Conservation (phyloP, 768 basidiomycete genomes). For the Serendipita sp. region DNA sequence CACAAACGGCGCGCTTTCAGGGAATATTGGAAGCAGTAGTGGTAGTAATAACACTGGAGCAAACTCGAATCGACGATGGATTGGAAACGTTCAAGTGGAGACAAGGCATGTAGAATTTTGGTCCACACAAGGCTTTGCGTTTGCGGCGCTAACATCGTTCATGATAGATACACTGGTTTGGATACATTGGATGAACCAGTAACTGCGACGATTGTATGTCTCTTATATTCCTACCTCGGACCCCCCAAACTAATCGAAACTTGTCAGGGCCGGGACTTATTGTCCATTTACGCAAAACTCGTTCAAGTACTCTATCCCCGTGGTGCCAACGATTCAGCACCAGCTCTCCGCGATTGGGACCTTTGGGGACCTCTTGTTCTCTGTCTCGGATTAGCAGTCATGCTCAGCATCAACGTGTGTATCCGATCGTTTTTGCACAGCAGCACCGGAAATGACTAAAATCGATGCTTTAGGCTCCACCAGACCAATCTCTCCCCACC, state of each 20-base stretch:
- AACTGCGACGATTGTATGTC: conserved; percentile 69
- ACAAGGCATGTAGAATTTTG: conserved; percentile 41
- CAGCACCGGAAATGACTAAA: background rate
- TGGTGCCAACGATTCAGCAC: conserved; percentile 48
- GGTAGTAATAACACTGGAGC: conserved; percentile 19
- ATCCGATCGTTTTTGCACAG: background rate
- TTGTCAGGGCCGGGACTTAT: conserved; percentile 65
- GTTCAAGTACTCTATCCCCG: conserved; percentile 86
- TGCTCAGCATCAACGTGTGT: conserved; percentile 70
- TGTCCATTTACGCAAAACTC: conserved; percentile 84
- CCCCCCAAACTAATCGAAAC: background rate
- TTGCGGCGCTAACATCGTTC: background rate
- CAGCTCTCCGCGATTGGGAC: conserved; percentile 94
- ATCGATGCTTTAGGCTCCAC: conserved; percentile 48
- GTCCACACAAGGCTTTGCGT: background rate
- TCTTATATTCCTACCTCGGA: conserved; percentile 5
- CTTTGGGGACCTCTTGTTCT: conserved; percentile 89
- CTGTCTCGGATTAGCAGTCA: conserved; percentile 61
- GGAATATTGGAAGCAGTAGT: conserved; percentile 42
- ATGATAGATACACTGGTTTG: conserved; percentile 50
- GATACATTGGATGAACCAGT: conserved; percentile 92
- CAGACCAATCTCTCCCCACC: conserved; percentile 65
- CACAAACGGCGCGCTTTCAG: conserved; percentile 34
- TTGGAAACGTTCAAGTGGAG: conserved; percentile 81
- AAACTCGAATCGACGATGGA: conserved; percentile 38